Percentiles rank a stretch among this genome's conserved stretches.
Conservation (phyloP, 805 yeast genomes). For the Yarrowia divulgata region DNA sequence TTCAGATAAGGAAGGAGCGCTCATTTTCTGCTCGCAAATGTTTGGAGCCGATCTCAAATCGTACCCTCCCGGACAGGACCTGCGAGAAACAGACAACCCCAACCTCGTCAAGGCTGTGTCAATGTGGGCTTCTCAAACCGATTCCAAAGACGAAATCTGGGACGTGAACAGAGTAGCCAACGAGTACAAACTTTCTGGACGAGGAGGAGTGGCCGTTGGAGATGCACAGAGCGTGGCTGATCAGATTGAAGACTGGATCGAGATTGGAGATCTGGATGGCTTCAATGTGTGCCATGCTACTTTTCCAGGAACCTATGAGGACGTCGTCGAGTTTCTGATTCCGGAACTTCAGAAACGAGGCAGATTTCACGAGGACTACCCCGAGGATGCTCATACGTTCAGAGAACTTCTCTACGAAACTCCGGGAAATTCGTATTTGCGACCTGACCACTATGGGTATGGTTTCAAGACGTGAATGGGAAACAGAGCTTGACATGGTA, state of each 20-base stretch:
- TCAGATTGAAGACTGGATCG: constrained; percentile 53
- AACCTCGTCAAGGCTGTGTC: neutral
- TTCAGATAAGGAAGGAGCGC: constrained; percentile 22
- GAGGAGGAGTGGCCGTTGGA: constrained; percentile 22
- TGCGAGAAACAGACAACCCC: constrained; percentile 2
- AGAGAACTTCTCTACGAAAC: constrained; percentile 10
- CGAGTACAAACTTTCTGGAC: constrained; percentile 12
- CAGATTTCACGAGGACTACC: constrained; percentile 45
- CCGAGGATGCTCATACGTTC: neutral
- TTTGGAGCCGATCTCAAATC: constrained; percentile 7
- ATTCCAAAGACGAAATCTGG: constrained; percentile 44
- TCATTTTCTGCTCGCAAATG: constrained; percentile 21
- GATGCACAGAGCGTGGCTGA: constrained; percentile 52
- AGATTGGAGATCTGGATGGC: constrained; percentile 54
- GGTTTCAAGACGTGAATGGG: neutral
- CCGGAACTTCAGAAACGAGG: constrained; percentile 53
- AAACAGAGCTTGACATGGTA: neutral
- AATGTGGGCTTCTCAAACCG: constrained; percentile 26
- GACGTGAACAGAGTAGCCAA: neutral
- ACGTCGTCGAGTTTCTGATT: constrained; percentile 51
- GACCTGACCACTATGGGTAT: constrained; percentile 9
- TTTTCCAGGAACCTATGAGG: constrained; percentile 52
- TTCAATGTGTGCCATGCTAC: constrained; percentile 54
- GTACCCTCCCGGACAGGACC: neutral
- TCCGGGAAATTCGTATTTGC: constrained; percentile 3